Percentiles rank a stretch among this genome's conserved stretches.
Conservation (phyloP, 176 grass and related monocot species). For the Puccinellia tenuiflora region DNA sequence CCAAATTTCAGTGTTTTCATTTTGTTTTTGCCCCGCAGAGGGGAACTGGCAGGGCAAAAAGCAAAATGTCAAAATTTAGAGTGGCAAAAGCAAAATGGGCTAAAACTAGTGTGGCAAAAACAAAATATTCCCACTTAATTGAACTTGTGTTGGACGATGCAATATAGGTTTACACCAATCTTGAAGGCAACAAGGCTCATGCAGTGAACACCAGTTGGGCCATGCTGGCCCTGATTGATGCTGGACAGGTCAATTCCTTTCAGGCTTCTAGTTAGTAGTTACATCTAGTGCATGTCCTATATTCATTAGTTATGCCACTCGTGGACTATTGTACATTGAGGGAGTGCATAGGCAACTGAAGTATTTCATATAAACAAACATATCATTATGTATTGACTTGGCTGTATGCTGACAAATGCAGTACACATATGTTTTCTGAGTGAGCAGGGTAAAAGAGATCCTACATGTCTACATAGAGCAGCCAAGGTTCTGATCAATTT, state of each 20-base stretch:
- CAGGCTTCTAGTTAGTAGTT: background rate
- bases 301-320: background rate
- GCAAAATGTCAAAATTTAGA: too few relatives aligned
- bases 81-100: too few relatives aligned
- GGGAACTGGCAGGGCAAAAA: too few relatives aligned
- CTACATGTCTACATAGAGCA: background rate
- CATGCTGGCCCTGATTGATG: slow-evolving; percentile 74
- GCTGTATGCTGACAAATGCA: background rate
- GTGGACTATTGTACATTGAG: background rate
- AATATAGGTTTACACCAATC: slow-evolving; percentile 78
- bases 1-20: too few relatives aligned
- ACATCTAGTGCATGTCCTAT: background rate
- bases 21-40: too few relatives aligned
- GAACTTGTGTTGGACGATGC: background rate
- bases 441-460: background rate
- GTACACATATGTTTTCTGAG: background rate
- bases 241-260: slow-evolving; percentile 53
- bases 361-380: too few relatives aligned
- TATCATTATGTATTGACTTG: background rate
- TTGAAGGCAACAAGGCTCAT: slow-evolving; percentile 61
- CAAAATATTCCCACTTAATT: too few relatives aligned
- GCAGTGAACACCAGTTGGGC: slow-evolving; percentile 91
- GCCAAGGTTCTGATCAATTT: background rate
- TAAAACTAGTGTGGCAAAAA: too few relatives aligned
- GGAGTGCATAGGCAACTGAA: too few relatives aligned